phyloP scores from a whole-genome alignment of 148 eudicot genomes.

The Camellia sinensis region DNA sequence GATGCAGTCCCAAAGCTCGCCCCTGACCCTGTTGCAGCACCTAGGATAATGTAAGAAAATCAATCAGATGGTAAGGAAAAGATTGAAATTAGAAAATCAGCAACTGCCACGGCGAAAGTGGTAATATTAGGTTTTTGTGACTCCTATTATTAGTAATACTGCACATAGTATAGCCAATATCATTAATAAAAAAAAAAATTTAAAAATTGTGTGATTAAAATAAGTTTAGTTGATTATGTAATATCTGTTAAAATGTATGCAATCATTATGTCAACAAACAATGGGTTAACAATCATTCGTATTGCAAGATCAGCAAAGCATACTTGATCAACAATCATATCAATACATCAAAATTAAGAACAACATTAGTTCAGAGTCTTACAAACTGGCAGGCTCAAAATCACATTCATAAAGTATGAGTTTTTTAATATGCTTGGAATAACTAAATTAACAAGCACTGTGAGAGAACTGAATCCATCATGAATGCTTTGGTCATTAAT shows the following conservation, averaged over 20 bases:
- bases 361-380: not conserved
- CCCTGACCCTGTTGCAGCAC: conserved; percentile 81
- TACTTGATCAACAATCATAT: not conserved
- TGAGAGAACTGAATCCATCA: not conserved
- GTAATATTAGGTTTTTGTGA: not conserved
- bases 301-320: not conserved
- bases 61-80: not conserved
- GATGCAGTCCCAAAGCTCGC: conserved; percentile 67
- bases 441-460: not conserved
- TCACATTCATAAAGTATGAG: not conserved
- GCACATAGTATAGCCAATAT: not conserved
- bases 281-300: not conserved
- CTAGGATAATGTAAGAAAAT: conserved; percentile 32
- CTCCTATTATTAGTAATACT: not conserved
- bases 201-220: not conserved
- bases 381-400: not conserved
- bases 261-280: not conserved
- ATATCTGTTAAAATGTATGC: not conserved
- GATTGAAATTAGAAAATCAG: not conserved
- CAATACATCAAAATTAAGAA: not conserved
- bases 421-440: not conserved
- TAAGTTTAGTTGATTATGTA: not conserved
- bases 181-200: not conserved
- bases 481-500: not conserved
- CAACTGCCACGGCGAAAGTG: not conserved